These are phyloP conservation scores for Globisporangium viniferum DNA, from an alignment of 352 stramenopile genomes.

Conservation along the genomic window DNA sequence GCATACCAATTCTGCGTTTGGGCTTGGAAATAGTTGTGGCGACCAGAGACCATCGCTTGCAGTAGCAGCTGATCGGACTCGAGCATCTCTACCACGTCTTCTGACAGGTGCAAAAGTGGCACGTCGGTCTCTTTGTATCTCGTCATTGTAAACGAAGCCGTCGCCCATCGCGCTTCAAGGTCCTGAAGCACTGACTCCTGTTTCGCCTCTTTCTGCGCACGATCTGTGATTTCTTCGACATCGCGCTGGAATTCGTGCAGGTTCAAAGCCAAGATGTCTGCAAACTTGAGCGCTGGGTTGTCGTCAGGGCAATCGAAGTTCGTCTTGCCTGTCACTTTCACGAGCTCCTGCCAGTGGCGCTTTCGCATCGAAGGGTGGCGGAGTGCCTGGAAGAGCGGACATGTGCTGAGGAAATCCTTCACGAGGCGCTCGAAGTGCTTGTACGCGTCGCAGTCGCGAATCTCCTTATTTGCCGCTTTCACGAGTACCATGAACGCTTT, in stretches of 20 bases:
- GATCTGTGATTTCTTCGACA: conserved; percentile 90
- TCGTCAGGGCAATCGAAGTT: conserved; percentile 64
- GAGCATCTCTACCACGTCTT: conserved; percentile 94
- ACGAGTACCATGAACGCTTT: conserved; percentile 86
- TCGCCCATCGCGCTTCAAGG: conserved; percentile 76
- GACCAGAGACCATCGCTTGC: conserved; percentile 89
- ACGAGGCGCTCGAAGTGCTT: conserved; percentile 79
- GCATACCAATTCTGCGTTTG: conserved; percentile 53
- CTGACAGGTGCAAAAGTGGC: conserved; percentile 80
- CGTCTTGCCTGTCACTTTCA: conserved; percentile 44
- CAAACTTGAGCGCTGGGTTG: conserved; percentile 64
- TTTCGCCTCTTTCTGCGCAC: conserved; percentile 90
- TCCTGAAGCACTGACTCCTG: conserved; percentile 83
- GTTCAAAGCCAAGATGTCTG: conserved; percentile 78
- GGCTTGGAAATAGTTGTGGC: conserved; percentile 67
- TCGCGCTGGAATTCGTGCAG: conserved; percentile 78
- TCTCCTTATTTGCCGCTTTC: conserved; percentile 87
- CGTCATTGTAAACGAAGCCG: conserved; percentile 74
- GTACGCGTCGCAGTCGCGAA: conserved; percentile 90
- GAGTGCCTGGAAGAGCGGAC: conserved; percentile 74
- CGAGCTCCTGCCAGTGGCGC: conserved; percentile 74
- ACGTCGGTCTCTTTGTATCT: conserved; percentile 87
- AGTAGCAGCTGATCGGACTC: conserved; percentile 94
- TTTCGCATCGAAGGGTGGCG: conserved; percentile 72
- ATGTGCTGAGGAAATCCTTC: conserved; percentile 75